These are phyloP conservation scores for Russula abietina DNA, from an alignment of 768 basidiomycete genomes.

Conservation along the genomic window DNA sequence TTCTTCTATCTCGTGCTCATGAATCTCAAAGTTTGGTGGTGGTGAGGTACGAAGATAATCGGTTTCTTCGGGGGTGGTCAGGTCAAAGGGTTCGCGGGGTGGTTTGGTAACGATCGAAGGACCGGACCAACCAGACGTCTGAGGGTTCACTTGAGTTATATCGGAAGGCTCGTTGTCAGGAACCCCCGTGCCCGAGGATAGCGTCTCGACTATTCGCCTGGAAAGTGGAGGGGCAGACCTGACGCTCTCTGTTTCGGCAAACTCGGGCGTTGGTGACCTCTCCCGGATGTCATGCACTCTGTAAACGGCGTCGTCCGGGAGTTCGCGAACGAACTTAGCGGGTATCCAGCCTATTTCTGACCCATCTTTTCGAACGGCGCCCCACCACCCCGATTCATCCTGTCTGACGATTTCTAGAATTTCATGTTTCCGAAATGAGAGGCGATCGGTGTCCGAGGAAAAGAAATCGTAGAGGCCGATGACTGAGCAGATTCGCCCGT, in stretches of 20 bases:
- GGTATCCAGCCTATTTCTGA: conserved; percentile 70
- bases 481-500: conserved; percentile 44
- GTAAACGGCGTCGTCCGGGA: conserved; percentile 48
- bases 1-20: neutral
- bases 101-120: neutral
- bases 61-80: neutral
- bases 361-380: conserved; percentile 53
- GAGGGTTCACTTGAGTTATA: conserved; percentile 1
- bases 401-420: conserved; percentile 61
- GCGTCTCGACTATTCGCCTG: conserved; percentile 19
- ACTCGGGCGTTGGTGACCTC: conserved; percentile 40
- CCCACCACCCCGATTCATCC: conserved; percentile 79
- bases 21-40: neutral
- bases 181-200: conserved; percentile 1
- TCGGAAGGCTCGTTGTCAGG: conserved; percentile 10
- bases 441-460: conserved; percentile 53
- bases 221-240: conserved; percentile 34
- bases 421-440: conserved; percentile 60
- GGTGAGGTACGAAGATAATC: neutral
- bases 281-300: conserved; percentile 40
- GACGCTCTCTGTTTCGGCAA: conserved; percentile 39
- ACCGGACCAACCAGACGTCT: neutral
- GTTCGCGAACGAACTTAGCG: conserved; percentile 55
- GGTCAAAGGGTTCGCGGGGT: neutral
- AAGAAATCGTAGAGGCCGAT: conserved; percentile 65